Base-by-base conservation (phyloP, 2,329 filamentous ascomycete species). In the Domatiomyces catenatus region DNA sequence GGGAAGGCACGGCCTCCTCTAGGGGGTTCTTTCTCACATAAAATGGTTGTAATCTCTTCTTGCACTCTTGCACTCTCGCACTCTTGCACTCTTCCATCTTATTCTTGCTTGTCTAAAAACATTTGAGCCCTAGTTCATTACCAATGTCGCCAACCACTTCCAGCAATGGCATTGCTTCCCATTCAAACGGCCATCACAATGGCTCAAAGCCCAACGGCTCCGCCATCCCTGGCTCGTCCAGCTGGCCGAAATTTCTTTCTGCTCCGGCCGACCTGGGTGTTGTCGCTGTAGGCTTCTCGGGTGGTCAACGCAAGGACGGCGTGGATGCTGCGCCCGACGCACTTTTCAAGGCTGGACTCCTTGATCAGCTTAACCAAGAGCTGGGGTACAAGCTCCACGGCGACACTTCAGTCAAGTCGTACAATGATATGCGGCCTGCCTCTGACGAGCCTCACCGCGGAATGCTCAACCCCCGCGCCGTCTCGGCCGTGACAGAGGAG, bases 231-330 rank as follows among this genome's bases (percentile, higher is more conserved):
- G 76, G 78, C 28, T 73, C 78, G 3, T 77, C 76, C 5, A 73
- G 81, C 54, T 64, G 71, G 47, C 75, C 79, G 54, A 88, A 84
- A 64, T 96, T 95, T 72, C 83, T 96, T 60, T 75, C 82, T 56
- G 75, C 82, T 63, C 78, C 81, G 28, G 76, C 85, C 63, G 82
- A 96, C 63, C 75, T 98, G 57, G 92, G 90, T 55, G 78, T 98
- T 51, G 87, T 96, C 39, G 88, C 90, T 47, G 92, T 96, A 39
- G 90, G 90, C 56, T 98, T 96, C 74, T 94, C 88, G 49, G 90
- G 90, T 58, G 92, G 92, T 51, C 92, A 93, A 86, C 83, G 83
- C 71, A 95, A 96, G 71, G 75, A 81, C 42, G 92, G 92, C 59
- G 90, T 95, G 58, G 92, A 96, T 64, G 86, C 84, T 15, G 92